Conservation (phyloP, 768 basidiomycete genomes). For the Pleurotus ostreatus region DNA sequence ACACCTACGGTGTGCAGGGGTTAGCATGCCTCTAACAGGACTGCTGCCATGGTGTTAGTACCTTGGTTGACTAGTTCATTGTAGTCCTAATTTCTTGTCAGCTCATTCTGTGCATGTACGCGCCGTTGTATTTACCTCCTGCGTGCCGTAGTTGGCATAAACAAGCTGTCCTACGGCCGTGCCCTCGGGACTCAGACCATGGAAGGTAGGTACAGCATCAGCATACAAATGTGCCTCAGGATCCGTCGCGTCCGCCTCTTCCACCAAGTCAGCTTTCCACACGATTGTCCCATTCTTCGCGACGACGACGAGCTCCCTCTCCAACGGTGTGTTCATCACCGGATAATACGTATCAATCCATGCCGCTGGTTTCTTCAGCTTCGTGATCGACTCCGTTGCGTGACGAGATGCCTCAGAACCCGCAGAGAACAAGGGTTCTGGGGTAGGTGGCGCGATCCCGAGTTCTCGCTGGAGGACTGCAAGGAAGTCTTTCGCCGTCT, state of each 20-base stretch:
- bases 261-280: constrained; percentile 64
- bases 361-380: constrained; percentile 36
- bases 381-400: constrained; percentile 46
- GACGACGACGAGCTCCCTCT: constrained; percentile 51
- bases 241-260: constrained; percentile 63
- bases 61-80: constrained; percentile 51
- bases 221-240: constrained; percentile 54
- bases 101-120: background rate
- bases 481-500: constrained; percentile 55
- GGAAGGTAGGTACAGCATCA: constrained; percentile 61
- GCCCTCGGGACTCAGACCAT: constrained; percentile 66
- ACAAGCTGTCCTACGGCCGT: constrained; percentile 57
- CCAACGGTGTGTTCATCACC: constrained; percentile 63
- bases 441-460: constrained; percentile 27
- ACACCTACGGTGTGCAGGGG: constrained; percentile 35
- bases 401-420: constrained; percentile 50
- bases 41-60: constrained; percentile 11
- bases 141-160: constrained; percentile 59
- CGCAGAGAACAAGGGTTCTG: constrained; percentile 48
- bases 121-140: constrained; percentile 14
- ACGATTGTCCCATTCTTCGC: constrained; percentile 42
- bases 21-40: too few species aligned
- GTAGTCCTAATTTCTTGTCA: constrained; percentile 40
- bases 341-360: constrained; percentile 78
- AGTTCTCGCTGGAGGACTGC: constrained; percentile 48